Evolutionary conservation across 2,329 filamentous ascomycete genomes (phyloP).

Genomic region (Exophiala bonariae): DNA sequence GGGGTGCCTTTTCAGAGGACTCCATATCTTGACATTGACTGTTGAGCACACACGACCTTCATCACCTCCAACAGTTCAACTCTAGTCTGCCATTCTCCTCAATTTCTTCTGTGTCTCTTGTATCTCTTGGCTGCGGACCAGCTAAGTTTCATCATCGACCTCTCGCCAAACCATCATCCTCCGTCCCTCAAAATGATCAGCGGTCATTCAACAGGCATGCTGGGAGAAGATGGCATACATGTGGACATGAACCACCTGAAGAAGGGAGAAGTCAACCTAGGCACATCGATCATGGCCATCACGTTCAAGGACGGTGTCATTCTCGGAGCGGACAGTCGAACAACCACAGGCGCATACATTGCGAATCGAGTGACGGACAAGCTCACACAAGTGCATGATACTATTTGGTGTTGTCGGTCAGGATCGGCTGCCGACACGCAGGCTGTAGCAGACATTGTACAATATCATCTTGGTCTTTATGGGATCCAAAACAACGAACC

Average conservation of each 20-base stretch:
- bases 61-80: not conserved
- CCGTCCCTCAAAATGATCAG: conserved; percentile 33
- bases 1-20: too few relatives aligned
- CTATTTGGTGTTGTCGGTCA: conserved; percentile 99
- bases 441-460: conserved; percentile 95
- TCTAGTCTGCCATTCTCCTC: not conserved
- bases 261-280: conserved; percentile 97
- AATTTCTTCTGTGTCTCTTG: too few relatives aligned
- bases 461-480: conserved; percentile 93
- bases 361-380: conserved; percentile 99
- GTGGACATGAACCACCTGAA: conserved; percentile 98
- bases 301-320: conserved; percentile 99
- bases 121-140: too few relatives aligned
- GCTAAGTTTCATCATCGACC: too few relatives aligned
- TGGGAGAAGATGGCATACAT: conserved; percentile 84
- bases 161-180: not conserved
- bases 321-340: conserved; percentile 92
- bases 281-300: conserved; percentile 99
- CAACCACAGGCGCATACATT: conserved; percentile 96
- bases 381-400: conserved; percentile 96
- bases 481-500: conserved; percentile 84
- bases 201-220: conserved; percentile 43
- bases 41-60: too few relatives aligned
- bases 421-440: conserved; percentile 97
- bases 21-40: too few relatives aligned